Evolutionary conservation across 1,139 yeast species (phyloP), one percentile per base, ranked within the genome.

Genomic region (Suhomyces bolitotheri): DNA sequence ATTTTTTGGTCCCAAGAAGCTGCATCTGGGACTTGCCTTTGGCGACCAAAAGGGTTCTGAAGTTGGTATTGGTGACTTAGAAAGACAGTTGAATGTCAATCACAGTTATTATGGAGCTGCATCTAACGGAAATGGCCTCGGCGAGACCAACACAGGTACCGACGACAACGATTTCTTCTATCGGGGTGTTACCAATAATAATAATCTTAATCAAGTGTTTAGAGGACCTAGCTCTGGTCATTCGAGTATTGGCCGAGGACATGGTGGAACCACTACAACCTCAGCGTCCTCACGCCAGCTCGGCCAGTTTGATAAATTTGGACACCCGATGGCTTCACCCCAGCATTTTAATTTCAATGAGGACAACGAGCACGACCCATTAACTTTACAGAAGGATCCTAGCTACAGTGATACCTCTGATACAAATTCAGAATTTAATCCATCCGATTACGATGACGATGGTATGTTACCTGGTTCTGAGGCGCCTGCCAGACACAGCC

Each of bases 111-210:
- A 52, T 11, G 50, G 46, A 9, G 50, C 51, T 4, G 50, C 47
- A 9, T 33, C 32, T 5, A 45, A 30, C 16, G 43, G 36, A 4
- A 46, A 7, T 22, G 45, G 33, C 12, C 26, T 29, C 10, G 30
- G 28, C 8, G 32, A 41, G 7, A 42, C 40, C 11, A 37, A 38
- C 16, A 49, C 47, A 5, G 42, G 41, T 16, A 40, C 43, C 8
- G 49, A 36, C 6, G 54, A 53, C 25, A 62, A 58, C 24, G 76
- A 66, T 39, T 71, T 64, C 40, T 66, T 58, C 34, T 71, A 71
- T 50, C 58, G 76, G 29, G 76, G 76, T 8, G 74, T 70, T n/a
- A 60, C 73, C 33, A 69, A 67, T 44, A 60, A 57, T 39, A 70
- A 68, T 46, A 71, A 71, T 43, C 55, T 70, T 22, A 75, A 69